A percentile compares a stretch with the other conserved stretches of the same genome.
phyloP scores from a whole-genome alignment of 2,329 filamentous ascomycete species.

The Laburnicola sp. region DNA sequence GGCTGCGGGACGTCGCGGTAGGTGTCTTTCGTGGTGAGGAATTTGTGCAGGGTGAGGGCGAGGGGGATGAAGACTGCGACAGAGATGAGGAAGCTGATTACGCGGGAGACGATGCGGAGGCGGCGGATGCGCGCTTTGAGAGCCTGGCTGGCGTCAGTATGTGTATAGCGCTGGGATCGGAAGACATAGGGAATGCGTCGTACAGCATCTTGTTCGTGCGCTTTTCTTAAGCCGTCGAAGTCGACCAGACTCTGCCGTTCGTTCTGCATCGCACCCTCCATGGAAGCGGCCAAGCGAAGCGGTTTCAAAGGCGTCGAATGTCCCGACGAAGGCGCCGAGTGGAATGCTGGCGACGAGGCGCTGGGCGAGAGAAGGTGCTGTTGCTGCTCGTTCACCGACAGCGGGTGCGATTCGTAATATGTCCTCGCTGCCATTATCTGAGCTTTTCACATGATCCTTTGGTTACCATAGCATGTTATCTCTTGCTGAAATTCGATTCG shows the following conservation, averaged over 20 bases:
- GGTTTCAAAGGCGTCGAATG: constrained; percentile 20
- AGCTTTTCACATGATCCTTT: not conserved
- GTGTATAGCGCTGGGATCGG: not conserved
- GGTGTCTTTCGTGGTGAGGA: constrained; percentile 38
- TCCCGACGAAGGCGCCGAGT: constrained; percentile 6
- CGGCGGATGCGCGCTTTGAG: constrained; percentile 46
- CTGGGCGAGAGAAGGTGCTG: constrained; percentile 3
- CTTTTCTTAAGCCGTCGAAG: constrained; percentile 22
- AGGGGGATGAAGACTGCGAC: constrained; percentile 42
- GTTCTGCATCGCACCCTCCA: constrained; percentile 12
- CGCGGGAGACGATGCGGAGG: constrained; percentile 43
- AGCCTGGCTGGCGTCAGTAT: constrained; percentile 18
- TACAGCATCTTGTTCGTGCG: constrained; percentile 26
- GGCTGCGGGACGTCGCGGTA: constrained; percentile 24
- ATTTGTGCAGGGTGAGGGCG: constrained; percentile 45
- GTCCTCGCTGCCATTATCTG: constrained; percentile 2
- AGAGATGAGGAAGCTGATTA: constrained; percentile 40
- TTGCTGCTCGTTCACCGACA: constrained; percentile 5
- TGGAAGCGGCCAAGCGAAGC: constrained; percentile 16
- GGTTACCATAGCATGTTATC: not conserved
- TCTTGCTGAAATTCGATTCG: not conserved
- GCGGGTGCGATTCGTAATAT: constrained; percentile 4
- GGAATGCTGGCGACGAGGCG: not conserved
- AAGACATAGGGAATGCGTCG: not conserved
- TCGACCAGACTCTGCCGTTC: constrained; percentile 15